Conservation (phyloP, 2,329 filamentous ascomycete species). For the Teratosphaeria pseudoeucalypti region DNA sequence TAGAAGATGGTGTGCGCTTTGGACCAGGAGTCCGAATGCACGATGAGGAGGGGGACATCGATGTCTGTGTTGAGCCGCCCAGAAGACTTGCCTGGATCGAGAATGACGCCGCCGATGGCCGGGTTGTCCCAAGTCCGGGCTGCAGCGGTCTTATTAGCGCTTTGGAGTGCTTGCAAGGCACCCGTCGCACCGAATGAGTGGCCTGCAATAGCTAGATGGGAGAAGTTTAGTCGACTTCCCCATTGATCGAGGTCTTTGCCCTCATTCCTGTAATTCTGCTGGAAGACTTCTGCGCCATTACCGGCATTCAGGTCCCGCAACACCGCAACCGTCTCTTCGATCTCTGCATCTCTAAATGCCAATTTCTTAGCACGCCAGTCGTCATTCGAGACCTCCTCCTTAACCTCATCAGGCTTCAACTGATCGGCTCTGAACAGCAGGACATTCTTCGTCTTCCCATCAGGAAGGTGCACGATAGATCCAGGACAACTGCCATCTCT, state of each 20-base stretch:
- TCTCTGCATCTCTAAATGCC: slow-evolving; percentile 35
- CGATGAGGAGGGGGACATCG: slow-evolving; percentile 47
- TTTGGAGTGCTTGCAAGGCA: slow-evolving; percentile 50
- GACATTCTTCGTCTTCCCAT: slow-evolving; percentile 25
- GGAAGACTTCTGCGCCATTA: slow-evolving; percentile 24
- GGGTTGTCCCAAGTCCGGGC: slow-evolving; percentile 32
- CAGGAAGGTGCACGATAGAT: slow-evolving; percentile 31
- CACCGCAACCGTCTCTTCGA: slow-evolving; percentile 35
- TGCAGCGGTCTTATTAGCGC: slow-evolving; percentile 24
- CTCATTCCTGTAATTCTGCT: slow-evolving; percentile 39
- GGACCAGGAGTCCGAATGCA: slow-evolving; percentile 59
- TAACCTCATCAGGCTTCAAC: slow-evolving; percentile 21
- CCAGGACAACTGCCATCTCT: slow-evolving; percentile 38
- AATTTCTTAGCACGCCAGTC: slow-evolving; percentile 34
- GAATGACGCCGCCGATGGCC: slow-evolving; percentile 48
- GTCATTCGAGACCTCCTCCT: slow-evolving; percentile 13
- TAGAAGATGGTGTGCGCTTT: slow-evolving; percentile 46
- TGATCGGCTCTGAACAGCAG: slow-evolving; percentile 30
- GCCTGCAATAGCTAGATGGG: slow-evolving; percentile 47
- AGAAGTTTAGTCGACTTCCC: slow-evolving; percentile 44
- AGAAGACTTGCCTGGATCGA: slow-evolving; percentile 57
- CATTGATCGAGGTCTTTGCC: slow-evolving; percentile 41
- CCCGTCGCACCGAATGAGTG: slow-evolving; percentile 59
- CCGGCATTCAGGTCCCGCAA: slow-evolving; percentile 31
- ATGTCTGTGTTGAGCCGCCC: slow-evolving; percentile 52